Base-by-base conservation (phyloP, 805 yeast species). In the Sugiyamaella qingdaonensis region DNA sequence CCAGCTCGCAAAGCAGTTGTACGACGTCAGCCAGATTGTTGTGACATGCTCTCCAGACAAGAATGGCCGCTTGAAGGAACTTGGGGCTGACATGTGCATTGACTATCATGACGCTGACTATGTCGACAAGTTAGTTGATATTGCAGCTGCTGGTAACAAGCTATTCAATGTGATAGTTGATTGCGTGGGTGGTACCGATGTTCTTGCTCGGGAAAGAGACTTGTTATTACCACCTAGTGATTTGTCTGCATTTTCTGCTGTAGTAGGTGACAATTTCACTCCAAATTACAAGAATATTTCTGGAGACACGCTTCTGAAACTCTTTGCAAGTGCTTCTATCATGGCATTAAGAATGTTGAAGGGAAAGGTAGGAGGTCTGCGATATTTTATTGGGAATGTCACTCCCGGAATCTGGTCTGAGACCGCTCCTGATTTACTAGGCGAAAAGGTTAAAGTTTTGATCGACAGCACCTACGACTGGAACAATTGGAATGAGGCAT, bases 81-180 rank as follows among this genome's bases (percentile, higher is more conserved):
- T 76, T 11, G 95, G 95, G 14, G 90, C 84, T 13, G 80, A 78
- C 54, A 57, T 71, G n/a, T 66, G 72, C 14, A 71, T 85, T 43
- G 84, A 86, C 58, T 86, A 86, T 67, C 44, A 52, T 27, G 47
- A 19, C 19, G 24, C 46, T 19, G 13, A 45, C 37, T 45, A 45
- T 21, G 51, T 34, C 11, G 49, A 52, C 11, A 24, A 34, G 16
- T 19, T 48, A n/a, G 33, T 48, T 14, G 49, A 48, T 14, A 67
- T 71, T 47, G 74, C 77, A 13, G 71, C 29, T 10, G 29, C 11
- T 10, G 24, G 48, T 19, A 2, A 21, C 4, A 18, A 27, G 48
- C 48, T 76, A 56, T 86, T 82, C 60, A 88, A 85, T 62, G 63
- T 78, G 10, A 79, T 86, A 43, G 63, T 82, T 29, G 95, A 88